Base-by-base conservation (phyloP, 257 asterid genomes). In the Solanum lycopersicoides region DNA sequence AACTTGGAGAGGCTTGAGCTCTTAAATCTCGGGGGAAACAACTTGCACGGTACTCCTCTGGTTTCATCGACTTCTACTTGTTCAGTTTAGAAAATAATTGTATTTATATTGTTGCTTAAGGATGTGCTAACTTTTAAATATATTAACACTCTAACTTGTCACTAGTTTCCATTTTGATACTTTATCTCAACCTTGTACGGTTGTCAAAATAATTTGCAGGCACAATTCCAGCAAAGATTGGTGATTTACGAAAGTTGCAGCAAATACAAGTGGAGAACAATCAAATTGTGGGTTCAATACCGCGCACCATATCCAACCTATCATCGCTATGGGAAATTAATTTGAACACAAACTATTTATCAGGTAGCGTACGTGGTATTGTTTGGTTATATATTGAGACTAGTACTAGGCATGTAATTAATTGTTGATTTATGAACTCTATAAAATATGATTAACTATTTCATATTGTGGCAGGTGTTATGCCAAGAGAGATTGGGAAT, bases 401-500 rank as follows among this genome's bases (percentile, higher is more conserved):
- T 6, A 66, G 37, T 23, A 63, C 69, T 60, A n/a, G 11, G 72
- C 72, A n/a, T n/a, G 11, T 8, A 65, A 65, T 63, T 12, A 63
- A 10, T 23, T 23, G 71, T 63, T 63, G 32, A 63, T 63, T 7
- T 63, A 23, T 60, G 69, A 60, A 60, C 69, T n/a, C n/a, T n/a
- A n/a, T n/a, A n/a, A n/a, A n/a, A n/a, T n/a, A n/a, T 39, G 34
- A 74, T 74, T 20, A 34, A 34, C 10, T 13, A 16, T 18, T 74
- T 20, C 3, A 8, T 37, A 39, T 11, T 50, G 83, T 82, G 44
- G 47, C 90, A 90, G 94, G 94, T 50, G 83, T 20, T 18, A n/a
- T 92, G 30, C 94, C 91, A 0, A 63, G 41, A 75, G 93, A 86
- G 88, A 45, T 92, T 45, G 86, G 91, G 14, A 87, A 90, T 41